Evolutionary conservation across 192 early-diverging fungal species (phyloP).

Genomic region (Coemansia umbellata): DNA sequence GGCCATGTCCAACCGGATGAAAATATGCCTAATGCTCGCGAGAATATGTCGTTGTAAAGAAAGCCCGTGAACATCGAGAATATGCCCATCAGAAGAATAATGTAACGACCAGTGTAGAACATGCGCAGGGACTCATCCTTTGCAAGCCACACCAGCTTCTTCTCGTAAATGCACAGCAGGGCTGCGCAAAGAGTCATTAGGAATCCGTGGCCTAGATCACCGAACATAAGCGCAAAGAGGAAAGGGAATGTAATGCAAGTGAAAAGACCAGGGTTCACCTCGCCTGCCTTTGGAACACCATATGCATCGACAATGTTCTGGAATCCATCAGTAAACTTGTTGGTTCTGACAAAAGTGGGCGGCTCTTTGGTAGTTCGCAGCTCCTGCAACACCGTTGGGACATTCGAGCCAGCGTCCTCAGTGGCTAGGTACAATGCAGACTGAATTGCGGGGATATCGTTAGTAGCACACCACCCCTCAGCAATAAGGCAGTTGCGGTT

Average conservation of each 20-base stretch:
- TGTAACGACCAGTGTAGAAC: constrained; percentile 95
- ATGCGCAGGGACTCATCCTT: constrained; percentile 76
- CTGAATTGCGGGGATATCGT: constrained; percentile 77
- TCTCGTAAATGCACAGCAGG: constrained; percentile 79
- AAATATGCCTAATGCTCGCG: constrained; percentile 69
- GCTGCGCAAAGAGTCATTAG: constrained; percentile 74
- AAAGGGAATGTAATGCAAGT: constrained; percentile 99
- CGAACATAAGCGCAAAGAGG: constrained; percentile 99
- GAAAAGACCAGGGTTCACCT: constrained; percentile 98
- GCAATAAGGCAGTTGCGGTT: constrained; percentile 93
- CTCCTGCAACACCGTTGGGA: constrained; percentile 85
- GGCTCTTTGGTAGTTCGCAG: constrained; percentile 81
- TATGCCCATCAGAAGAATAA: constrained; percentile 94
- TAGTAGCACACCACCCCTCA: constrained; percentile 96
- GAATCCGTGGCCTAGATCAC: constrained; percentile 95
- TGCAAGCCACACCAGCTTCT: constrained; percentile 67
- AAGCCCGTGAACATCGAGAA: constrained; percentile 97
- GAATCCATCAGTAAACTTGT: constrained; percentile 96
- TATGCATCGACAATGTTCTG: constrained; percentile 98
- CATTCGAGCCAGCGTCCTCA: constrained; percentile 82
- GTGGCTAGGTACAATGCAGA: constrained; percentile 80
- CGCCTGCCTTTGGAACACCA: constrained; percentile 91
- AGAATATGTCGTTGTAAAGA: constrained; percentile 99
- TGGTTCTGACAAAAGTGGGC: constrained; percentile 92
- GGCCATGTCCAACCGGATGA: constrained; percentile 77